Evolutionary conservation across 2,329 filamentous ascomycete species (phyloP), one percentile per base, ranked within the genome.

Genomic region (Talaromyces sp.): DNA sequence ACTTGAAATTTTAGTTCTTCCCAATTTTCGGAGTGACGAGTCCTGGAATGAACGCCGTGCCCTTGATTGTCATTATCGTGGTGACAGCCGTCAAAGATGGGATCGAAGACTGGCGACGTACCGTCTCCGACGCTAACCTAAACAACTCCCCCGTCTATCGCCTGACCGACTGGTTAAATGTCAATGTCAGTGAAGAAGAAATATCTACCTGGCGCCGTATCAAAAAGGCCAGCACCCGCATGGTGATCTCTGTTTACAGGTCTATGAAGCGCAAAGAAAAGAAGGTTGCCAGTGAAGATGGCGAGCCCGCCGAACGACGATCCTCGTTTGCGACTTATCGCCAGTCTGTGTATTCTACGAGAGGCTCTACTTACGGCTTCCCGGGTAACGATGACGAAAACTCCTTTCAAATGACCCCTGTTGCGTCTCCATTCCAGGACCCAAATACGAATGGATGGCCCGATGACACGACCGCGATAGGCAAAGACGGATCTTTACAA

Each of bases 71-170:
- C 69, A 97, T 99, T 75, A 82, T 99, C 58, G 78, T 84, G 62
- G 85, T 97, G 58, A 99, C 94, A 1, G 88, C 91, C 29, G 84
- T 97, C 74, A 99, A 97, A 76, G 94, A 99, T 73, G 94, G 88
- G 19, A 88, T 97, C 64, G 94, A 99, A 76, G 94, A 99, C 77
- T 97, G 91, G 80, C 85, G 94, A 67, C 84, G 94, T 76, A 97
- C 93, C 0, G 81, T 92, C 48, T 86, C 97, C 50, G 94, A 99
- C 72, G 96, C 88, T 65, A 90, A 96, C 69, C 82, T 99, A 63
- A 99, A 99, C 77, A 97, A 99, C 72, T 94, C 94, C 2, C 90
- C 92, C 0, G 91, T 97, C 10, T 93, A 99, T 75, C 87, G 93
- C 61, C 80, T 99, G 21, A 81, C 91, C 12, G 88, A 92, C 64